Base-by-base conservation (phyloP, 345 rosid genomes). In the Pseudoturritis turrita region DNA sequence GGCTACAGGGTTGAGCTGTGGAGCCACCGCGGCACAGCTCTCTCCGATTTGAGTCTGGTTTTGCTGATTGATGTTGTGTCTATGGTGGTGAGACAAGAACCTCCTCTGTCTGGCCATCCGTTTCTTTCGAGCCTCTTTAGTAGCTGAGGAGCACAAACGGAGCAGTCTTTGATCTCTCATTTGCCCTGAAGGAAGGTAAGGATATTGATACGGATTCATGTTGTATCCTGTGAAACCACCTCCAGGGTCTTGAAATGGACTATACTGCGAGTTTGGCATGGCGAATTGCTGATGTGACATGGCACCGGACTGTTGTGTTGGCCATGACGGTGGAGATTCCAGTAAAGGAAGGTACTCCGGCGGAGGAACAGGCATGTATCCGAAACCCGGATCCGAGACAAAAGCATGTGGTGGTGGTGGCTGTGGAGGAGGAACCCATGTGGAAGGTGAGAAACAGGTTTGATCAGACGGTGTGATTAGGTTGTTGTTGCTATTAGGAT, bases 31-130 rank as follows among this genome's bases (percentile, higher is more conserved):
- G 61, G 83, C 75, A 78, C 87, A 76, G 79, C 80, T 57, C 47
- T 86, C 57, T 56, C 88, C 40, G 10, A 70, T 74, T 67, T 74
- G 83, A 23, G 70, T 55, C 31, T 84, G 90, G 74, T 78, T 77
- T 54, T 54, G 39, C 23, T 55, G 59, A n/a, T 52, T 47, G 53
- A 3, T 68, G 66, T 49, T 64, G 65, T 77, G 77, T 65, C 77
- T 51, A 13, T 77, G 73, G 60, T 77, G 80, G 45, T 85, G 94
- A 6, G 92, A 68, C 33, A 83, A 13, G 77, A 92, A 74, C 75
- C 97, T 82, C 54, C 92, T 84, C 76, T 95, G 98, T 77, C 99
- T 83, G 0, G 98, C 99, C 99, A 96, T 96, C 46, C 99, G 84
- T 84, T 95, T 95, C 89, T 89, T 96, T 79, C 98, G 81, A 1